Percentiles rank a stretch among this genome's conserved stretches.
These are phyloP conservation scores for Hyaloraphidium curvatum DNA, from an alignment of 192 early-diverging fungal genomes.

Conservation along the genomic window DNA sequence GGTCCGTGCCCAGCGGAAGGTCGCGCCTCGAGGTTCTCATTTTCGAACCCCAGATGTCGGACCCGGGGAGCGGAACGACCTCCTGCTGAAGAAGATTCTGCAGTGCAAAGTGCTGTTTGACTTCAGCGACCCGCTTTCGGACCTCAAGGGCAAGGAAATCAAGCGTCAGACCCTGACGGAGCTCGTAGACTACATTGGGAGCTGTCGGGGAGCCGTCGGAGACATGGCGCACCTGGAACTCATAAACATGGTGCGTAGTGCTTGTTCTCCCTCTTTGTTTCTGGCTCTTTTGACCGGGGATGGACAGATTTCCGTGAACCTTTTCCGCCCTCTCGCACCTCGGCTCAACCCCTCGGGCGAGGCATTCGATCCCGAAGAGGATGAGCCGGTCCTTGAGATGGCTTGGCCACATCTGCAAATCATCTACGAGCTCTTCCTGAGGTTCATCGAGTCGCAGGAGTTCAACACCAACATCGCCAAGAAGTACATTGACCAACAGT, in stretches of 20 bases:
- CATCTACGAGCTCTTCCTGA: slow-evolving; percentile 95
- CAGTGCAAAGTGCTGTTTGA: slow-evolving; percentile 92
- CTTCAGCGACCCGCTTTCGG: slow-evolving; percentile 74
- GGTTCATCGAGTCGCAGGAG: slow-evolving; percentile 94
- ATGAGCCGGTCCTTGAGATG: slow-evolving; percentile 89
- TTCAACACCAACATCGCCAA: slow-evolving; percentile 94
- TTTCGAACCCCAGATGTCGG: slow-evolving; percentile 41
- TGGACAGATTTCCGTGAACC: slow-evolving; percentile 67
- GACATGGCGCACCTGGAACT: slow-evolving; percentile 80
- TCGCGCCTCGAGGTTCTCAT: not conserved
- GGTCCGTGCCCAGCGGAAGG: slow-evolving; percentile 18
- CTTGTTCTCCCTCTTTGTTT: slow-evolving; percentile 5
- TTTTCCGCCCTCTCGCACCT: slow-evolving; percentile 92
- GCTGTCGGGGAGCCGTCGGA: slow-evolving; percentile 70
- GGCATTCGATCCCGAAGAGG: slow-evolving; percentile 97
- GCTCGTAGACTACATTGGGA: slow-evolving; percentile 82
- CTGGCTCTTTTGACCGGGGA: not conserved
- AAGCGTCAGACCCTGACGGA: slow-evolving; percentile 81
- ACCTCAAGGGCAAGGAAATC: slow-evolving; percentile 88
- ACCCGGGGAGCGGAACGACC: slow-evolving; percentile 58
- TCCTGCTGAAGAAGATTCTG: slow-evolving; percentile 73
- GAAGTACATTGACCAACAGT: slow-evolving; percentile 89
- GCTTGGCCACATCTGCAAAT: slow-evolving; percentile 97
- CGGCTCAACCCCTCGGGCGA: slow-evolving; percentile 88
- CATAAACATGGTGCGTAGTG: slow-evolving; percentile 67